Evolutionary conservation across 345 rosid species (phyloP).

Genomic region (Combretum micranthum): DNA sequence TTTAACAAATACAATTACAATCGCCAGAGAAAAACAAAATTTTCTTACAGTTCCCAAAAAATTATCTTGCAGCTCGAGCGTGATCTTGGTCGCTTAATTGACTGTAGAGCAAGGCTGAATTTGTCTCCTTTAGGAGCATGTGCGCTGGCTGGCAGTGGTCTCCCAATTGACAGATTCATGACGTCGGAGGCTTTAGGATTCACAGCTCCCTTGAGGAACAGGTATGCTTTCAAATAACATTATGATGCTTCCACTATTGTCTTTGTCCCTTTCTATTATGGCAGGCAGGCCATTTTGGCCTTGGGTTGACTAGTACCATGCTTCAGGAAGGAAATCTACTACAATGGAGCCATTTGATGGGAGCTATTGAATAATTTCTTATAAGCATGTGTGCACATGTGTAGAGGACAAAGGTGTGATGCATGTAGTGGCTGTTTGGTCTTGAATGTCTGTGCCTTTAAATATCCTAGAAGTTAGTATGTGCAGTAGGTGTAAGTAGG

Average conservation of each 20-base stretch:
- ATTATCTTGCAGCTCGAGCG: constrained; percentile 77
- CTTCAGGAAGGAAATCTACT: too few relatives aligned
- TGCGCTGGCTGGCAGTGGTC: constrained; percentile 94
- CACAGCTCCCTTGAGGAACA: constrained; percentile 84
- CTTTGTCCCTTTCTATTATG: neutral
- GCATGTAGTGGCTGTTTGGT: too few relatives aligned
- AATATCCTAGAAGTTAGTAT: too few relatives aligned
- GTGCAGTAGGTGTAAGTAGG: too few relatives aligned
- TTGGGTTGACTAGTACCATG: too few relatives aligned
- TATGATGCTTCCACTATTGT: neutral
- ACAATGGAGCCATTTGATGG: too few relatives aligned
- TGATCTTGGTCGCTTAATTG: constrained; percentile 73
- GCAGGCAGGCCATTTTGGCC: neutral
- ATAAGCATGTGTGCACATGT: too few relatives aligned
- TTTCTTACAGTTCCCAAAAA: neutral
- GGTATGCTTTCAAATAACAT: too few relatives aligned
- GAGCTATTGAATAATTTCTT: too few relatives aligned
- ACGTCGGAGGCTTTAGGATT: constrained; percentile 71
- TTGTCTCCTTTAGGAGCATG: constrained; percentile 92
- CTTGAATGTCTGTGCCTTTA: too few relatives aligned
- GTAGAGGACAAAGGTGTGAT: too few relatives aligned
- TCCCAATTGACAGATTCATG: constrained; percentile 87
- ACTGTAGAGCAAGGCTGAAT: constrained; percentile 73
- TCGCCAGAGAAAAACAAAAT: neutral
- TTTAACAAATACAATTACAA: too few relatives aligned